Evolutionary conservation across 306 rosid species (phyloP).

Genomic region (Senna tora): DNA sequence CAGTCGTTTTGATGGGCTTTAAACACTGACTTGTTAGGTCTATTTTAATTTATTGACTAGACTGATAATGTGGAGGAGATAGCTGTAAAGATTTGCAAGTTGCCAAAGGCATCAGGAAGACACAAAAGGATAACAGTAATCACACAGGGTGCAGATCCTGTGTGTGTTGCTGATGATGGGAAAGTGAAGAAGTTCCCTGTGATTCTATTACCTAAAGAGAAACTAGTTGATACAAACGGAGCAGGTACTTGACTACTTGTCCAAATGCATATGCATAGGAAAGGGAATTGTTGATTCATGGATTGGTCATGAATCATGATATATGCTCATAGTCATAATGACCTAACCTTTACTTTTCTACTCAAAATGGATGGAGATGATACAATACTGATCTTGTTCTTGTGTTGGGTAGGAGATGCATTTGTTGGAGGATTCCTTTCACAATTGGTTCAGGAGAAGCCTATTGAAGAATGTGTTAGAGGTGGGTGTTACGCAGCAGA

Average conservation of each 20-base stretch:
- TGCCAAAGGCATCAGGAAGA: slow-evolving; percentile 81
- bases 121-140: slow-evolving; percentile 92
- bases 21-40: slow-evolving; percentile 21
- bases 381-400: slow-evolving; percentile 14
- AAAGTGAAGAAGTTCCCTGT: slow-evolving; percentile 72
- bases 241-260: slow-evolving; percentile 69
- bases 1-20: slow-evolving; percentile 29
- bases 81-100: slow-evolving; percentile 84
- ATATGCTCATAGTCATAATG: slow-evolving; percentile 5
- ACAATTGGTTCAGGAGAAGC: slow-evolving; percentile 74
- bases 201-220: slow-evolving; percentile 74
- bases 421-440: slow-evolving; percentile 95
- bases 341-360: neutral
- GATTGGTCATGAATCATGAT: too few relatives aligned
- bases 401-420: slow-evolving; percentile 76
- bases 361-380: neutral
- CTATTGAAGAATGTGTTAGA: slow-evolving; percentile 74
- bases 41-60: slow-evolving; percentile 49
- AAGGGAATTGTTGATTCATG: neutral
- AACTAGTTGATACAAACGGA: slow-evolving; percentile 90
- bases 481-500: slow-evolving; percentile 87
- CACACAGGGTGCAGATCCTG: slow-evolving; percentile 97
- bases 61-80: slow-evolving; percentile 89
- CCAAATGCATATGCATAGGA: neutral
- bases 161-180: slow-evolving; percentile 94